A percentile compares a stretch with the other conserved stretches of the same genome.
phyloP scores from a whole-genome alignment of 805 yeast species.

The Sugiyamaella chiloensis region DNA sequence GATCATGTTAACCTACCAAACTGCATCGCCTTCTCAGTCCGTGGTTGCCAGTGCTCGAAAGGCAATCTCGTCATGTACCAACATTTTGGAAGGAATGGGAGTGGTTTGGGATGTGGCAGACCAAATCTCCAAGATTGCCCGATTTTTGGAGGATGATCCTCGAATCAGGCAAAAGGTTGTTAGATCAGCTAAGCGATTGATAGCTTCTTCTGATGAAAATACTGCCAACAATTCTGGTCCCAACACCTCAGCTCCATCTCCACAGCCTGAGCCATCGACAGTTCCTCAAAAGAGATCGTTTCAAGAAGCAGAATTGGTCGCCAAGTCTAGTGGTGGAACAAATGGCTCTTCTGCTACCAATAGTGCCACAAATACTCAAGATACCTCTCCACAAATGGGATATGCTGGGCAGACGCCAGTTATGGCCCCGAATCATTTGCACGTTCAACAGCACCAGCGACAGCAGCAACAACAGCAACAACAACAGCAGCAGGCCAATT shows the following conservation, averaged over 20 bases:
- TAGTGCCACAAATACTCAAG: background rate
- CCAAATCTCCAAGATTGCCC: slow-evolving; percentile 51
- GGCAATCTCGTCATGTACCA: slow-evolving; percentile 35
- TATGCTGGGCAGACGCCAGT: too few species aligned
- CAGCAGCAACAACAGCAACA: background rate
- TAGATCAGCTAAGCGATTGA: slow-evolving; percentile 16
- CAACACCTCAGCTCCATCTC: background rate
- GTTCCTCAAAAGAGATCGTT: slow-evolving; percentile 8
- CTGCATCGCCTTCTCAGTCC: slow-evolving; percentile 38
- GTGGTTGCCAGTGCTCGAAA: slow-evolving; percentile 39
- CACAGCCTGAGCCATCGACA: background rate
- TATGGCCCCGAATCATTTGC: too few species aligned
- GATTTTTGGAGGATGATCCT: slow-evolving; percentile 34
- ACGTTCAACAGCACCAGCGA: background rate
- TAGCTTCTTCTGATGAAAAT: background rate
- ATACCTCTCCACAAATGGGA: background rate
- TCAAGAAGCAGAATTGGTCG: background rate
- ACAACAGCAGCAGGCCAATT: background rate
- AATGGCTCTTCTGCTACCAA: background rate
- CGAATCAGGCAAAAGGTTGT: slow-evolving; percentile 23
- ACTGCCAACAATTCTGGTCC: background rate
- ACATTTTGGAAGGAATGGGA: slow-evolving; percentile 40
- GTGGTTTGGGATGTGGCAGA: slow-evolving; percentile 52
- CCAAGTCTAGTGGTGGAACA: too few species aligned
- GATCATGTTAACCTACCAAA: slow-evolving; percentile 69